phyloP scores from a whole-genome alignment of 208 protist genomes.

The Crithidia thermophila region DNA sequence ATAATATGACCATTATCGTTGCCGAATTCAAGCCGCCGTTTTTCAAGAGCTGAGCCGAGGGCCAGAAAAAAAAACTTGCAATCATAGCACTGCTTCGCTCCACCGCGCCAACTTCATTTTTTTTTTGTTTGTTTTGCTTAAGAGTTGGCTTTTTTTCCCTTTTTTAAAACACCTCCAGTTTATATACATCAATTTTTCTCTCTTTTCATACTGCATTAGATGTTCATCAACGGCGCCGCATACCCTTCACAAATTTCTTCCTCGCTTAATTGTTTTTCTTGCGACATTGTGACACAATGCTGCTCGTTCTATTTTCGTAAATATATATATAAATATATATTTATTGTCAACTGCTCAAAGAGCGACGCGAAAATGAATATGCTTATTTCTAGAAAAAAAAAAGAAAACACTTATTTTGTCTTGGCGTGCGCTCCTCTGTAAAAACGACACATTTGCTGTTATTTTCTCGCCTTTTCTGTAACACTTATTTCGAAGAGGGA shows the following conservation, averaged over 20 bases:
- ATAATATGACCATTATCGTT: slow-evolving; percentile 93
- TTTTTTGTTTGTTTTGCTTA: background rate
- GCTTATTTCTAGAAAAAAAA: background rate
- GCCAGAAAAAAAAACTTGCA: background rate
- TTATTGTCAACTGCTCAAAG: background rate
- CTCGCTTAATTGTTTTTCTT: slow-evolving; percentile 17
- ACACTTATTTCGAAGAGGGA: no score
- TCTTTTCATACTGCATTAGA: no score
- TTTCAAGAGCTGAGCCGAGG: slow-evolving; percentile 49
- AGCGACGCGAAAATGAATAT: background rate
- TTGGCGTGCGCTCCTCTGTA: no score
- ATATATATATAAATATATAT: background rate
- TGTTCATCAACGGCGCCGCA: no score
- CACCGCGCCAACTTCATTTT: background rate
- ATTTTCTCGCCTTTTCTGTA: no score
- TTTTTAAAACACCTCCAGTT: no score
- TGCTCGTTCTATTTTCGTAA: background rate
- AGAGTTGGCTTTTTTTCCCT: background rate
- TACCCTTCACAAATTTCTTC: no score
- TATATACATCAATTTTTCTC: no score
- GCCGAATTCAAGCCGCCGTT: slow-evolving; percentile 85
- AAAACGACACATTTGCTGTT: no score
- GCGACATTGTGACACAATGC: background rate
- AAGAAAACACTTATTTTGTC: background rate
- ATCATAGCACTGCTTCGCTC: background rate